Percentiles rank a stretch among this genome's conserved stretches.
These are phyloP conservation scores for Ustilago vetiveriae DNA, from an alignment of 1,284 basidiomycete species.

Conservation along the genomic window DNA sequence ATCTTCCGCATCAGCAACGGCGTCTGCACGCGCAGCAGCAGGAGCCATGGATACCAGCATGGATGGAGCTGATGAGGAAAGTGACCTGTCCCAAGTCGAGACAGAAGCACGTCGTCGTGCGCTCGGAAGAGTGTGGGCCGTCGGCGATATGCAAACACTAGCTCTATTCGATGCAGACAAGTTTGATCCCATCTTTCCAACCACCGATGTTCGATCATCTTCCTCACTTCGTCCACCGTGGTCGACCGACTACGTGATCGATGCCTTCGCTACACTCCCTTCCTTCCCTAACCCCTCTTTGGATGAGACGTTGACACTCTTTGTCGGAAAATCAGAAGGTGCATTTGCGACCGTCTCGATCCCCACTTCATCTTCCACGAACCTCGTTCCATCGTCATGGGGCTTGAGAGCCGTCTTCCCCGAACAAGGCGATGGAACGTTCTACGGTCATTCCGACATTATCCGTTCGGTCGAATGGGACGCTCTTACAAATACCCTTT, in stretches of 20 bases:
- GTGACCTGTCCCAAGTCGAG: constrained; percentile 33
- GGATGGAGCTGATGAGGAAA: constrained; percentile 20
- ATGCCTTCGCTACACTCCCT: constrained; percentile 33
- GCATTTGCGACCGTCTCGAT: constrained; percentile 31
- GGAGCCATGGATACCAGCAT: constrained; percentile 27
- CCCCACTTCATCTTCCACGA: constrained; percentile 2
- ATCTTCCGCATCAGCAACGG: neutral
- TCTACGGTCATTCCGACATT: constrained; percentile 55
- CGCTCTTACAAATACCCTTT: constrained; percentile 28
- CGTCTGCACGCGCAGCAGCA: neutral
- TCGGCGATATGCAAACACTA: constrained; percentile 66
- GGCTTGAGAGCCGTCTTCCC: constrained; percentile 36
- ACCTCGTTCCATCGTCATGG: constrained; percentile 6
- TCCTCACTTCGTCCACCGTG: constrained; percentile 55
- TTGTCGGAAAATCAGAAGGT: constrained; percentile 40
- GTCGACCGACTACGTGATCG: constrained; percentile 64
- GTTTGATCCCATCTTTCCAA: constrained; percentile 51
- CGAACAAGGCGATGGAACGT: constrained; percentile 32
- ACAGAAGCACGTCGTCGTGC: constrained; percentile 31
- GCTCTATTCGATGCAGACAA: constrained; percentile 61
- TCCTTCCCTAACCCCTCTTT: constrained; percentile 19
- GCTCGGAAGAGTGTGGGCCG: constrained; percentile 58
- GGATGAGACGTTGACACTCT: constrained; percentile 16
- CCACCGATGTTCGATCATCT: constrained; percentile 46
- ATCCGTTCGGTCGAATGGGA: constrained; percentile 52